phyloP scores from a whole-genome alignment of 768 basidiomycete species.

The Termitomyces sp. region DNA sequence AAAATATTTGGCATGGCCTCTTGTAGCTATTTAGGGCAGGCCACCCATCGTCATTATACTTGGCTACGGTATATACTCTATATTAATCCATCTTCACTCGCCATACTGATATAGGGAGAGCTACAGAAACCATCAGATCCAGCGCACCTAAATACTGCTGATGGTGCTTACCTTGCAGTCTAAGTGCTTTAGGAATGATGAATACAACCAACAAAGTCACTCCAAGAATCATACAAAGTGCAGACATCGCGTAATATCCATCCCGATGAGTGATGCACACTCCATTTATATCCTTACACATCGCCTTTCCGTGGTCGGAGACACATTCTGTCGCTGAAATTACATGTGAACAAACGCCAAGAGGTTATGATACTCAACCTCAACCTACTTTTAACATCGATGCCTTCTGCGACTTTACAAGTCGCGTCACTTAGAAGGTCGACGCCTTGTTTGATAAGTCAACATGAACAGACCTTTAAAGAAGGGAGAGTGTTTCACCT shows the following conservation, averaged over 20 bases:
- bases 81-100: conserved; percentile 46
- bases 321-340: conserved; percentile 77
- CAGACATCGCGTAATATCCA: conserved; percentile 86
- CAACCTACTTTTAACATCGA: conserved; percentile 47
- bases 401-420: conserved; percentile 64
- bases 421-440: conserved; percentile 84
- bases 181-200: conserved; percentile 79
- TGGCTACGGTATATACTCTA: conserved; percentile 1
- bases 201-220: conserved; percentile 64
- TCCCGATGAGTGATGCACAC: conserved; percentile 80
- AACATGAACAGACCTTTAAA: not conserved
- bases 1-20: conserved; percentile 26
- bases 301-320: conserved; percentile 82
- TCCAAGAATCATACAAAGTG: conserved; percentile 76
- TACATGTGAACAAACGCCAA: not conserved
- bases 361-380: conserved; percentile 7
- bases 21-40: conserved; percentile 35
- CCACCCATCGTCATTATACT: not conserved
- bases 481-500: conserved; percentile 32
- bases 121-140: conserved; percentile 28
- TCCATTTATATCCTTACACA: conserved; percentile 72
- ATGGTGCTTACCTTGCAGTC: conserved; percentile 68
- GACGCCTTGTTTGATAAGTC: conserved; percentile 48
- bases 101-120: conserved; percentile 66
- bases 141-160: not conserved